A percentile compares a stretch with the other conserved stretches of the same genome.
Evolutionary conservation across 2,329 filamentous ascomycete genomes (phyloP).

Genomic region (Paramyrothecium sp.): DNA sequence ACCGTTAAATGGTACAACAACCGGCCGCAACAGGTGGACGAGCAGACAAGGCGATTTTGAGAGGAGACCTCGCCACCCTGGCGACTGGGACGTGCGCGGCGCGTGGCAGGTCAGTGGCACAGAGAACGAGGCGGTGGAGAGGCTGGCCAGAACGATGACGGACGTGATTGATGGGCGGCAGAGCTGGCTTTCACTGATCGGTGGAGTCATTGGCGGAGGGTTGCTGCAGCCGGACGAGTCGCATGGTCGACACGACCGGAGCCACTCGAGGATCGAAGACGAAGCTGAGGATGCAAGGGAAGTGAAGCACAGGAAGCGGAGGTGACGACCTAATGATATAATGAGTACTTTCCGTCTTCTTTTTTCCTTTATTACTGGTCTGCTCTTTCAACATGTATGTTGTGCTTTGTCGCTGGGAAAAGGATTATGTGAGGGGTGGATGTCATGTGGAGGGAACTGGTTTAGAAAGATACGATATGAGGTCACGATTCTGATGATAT

Average conservation of each 20-base stretch:
- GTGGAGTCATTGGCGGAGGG: constrained; percentile 25
- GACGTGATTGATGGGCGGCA: constrained; percentile 25
- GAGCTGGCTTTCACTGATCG: constrained; percentile 28
- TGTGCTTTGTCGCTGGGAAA: constrained; percentile 9
- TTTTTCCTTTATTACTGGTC: constrained; percentile 7
- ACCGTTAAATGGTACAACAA: constrained; percentile 29
- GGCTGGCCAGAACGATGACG: constrained; percentile 21
- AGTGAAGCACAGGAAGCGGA: constrained; percentile 10
- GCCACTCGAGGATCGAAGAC: constrained; percentile 12
- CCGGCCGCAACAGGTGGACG: constrained; percentile 23
- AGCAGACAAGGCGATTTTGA: constrained; percentile 42
- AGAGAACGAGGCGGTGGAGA: constrained; percentile 38
- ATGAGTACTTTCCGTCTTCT: background rate
- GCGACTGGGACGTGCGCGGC: constrained; percentile 35
- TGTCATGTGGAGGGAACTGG: background rate
- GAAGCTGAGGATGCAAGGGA: constrained; percentile 14
- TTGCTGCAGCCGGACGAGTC: constrained; percentile 8
- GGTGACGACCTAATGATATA: constrained; percentile 21
- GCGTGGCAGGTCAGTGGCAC: constrained; percentile 45
- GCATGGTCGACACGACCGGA: constrained; percentile 7
- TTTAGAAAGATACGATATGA: background rate
- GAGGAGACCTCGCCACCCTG: constrained; percentile 27
- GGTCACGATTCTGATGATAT: background rate
- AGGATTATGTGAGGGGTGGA: too few relatives aligned
- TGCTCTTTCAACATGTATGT: background rate